Conservation (phyloP, 2,329 filamentous ascomycete genomes). For the Talaromyces sp. region DNA sequence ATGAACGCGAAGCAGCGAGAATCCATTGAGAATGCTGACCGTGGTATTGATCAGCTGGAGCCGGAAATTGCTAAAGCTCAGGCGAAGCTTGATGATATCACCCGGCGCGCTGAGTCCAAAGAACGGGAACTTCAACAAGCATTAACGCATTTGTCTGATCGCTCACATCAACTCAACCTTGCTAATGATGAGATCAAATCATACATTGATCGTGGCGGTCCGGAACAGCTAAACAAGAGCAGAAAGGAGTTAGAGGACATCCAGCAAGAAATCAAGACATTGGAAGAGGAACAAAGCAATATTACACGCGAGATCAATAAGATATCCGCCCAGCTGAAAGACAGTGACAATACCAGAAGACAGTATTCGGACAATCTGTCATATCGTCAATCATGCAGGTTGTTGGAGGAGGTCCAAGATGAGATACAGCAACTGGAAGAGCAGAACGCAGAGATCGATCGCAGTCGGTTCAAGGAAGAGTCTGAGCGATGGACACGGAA, state of each 20-base stretch:
- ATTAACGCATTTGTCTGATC: slow-evolving; percentile 66
- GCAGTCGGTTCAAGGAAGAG: slow-evolving; percentile 66
- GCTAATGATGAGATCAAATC: slow-evolving; percentile 71
- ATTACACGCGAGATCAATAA: slow-evolving; percentile 69
- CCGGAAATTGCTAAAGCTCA: slow-evolving; percentile 73
- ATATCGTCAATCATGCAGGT: slow-evolving; percentile 69
- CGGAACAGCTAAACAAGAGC: slow-evolving; percentile 63
- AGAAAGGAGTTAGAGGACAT: slow-evolving; percentile 64
- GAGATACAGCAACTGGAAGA: slow-evolving; percentile 72
- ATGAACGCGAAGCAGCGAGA: slow-evolving; percentile 65
- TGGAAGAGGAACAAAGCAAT: slow-evolving; percentile 63
- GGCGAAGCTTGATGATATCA: slow-evolving; percentile 69
- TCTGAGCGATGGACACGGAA: slow-evolving; percentile 62
- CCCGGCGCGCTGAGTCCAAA: slow-evolving; percentile 63
- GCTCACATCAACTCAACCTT: slow-evolving; percentile 69
- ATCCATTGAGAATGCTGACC: slow-evolving; percentile 63
- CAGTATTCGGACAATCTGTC: slow-evolving; percentile 85
- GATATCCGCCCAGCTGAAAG: slow-evolving; percentile 69
- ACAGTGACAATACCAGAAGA: slow-evolving; percentile 75
- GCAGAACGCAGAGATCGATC: slow-evolving; percentile 77
- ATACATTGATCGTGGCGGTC: slow-evolving; percentile 72
- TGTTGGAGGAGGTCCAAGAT: slow-evolving; percentile 59
- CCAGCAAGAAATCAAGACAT: slow-evolving; percentile 58
- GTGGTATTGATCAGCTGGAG: slow-evolving; percentile 66
- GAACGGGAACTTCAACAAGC: slow-evolving; percentile 68